Evolutionary conservation across 495 filamentous ascomycete species (phyloP).

Genomic region (Penicillium simplicissimum): DNA sequence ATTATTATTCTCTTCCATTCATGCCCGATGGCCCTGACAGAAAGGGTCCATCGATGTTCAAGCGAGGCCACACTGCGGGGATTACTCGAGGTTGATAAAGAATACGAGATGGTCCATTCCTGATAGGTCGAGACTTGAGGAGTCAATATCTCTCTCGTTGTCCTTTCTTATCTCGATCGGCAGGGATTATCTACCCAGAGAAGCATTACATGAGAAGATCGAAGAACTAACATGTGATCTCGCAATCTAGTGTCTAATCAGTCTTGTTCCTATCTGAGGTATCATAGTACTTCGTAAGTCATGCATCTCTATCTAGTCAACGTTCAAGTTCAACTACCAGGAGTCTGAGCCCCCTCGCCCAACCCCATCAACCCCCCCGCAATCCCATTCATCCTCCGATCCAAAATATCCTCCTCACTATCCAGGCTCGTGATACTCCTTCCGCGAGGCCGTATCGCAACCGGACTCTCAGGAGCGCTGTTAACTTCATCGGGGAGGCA

Average conservation of each 20-base stretch:
- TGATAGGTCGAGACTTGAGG: not conserved
- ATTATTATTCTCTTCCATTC: too few species aligned
- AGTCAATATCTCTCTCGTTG: not conserved
- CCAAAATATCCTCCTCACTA: slow-evolving; percentile 82
- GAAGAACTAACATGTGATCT: not conserved
- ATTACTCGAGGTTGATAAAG: not conserved
- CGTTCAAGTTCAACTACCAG: slow-evolving; percentile 17
- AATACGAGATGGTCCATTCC: not conserved
- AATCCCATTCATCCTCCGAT: slow-evolving; percentile 81
- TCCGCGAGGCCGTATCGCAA: slow-evolving; percentile 33
- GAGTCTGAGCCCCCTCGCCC: slow-evolving; percentile 47
- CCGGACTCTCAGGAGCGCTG: slow-evolving; percentile 30
- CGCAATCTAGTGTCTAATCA: not conserved
- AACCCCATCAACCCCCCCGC: slow-evolving; percentile 75
- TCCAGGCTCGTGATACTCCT: slow-evolving; percentile 70
- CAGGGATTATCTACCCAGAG: not conserved
- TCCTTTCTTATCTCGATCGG: not conserved
- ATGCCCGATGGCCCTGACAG: too few species aligned
- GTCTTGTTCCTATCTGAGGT: not conserved
- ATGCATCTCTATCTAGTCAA: slow-evolving; percentile 5
- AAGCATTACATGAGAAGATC: not conserved
- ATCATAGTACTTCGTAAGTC: slow-evolving; percentile 16
- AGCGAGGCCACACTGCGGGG: too few species aligned
- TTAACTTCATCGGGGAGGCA: slow-evolving; percentile 25
- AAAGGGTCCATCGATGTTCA: too few species aligned